Percentiles rank a stretch among this genome's conserved stretches.
These are phyloP conservation scores for Psilocybe cyanescens DNA, from an alignment of 768 basidiomycete genomes.

Conservation along the genomic window DNA sequence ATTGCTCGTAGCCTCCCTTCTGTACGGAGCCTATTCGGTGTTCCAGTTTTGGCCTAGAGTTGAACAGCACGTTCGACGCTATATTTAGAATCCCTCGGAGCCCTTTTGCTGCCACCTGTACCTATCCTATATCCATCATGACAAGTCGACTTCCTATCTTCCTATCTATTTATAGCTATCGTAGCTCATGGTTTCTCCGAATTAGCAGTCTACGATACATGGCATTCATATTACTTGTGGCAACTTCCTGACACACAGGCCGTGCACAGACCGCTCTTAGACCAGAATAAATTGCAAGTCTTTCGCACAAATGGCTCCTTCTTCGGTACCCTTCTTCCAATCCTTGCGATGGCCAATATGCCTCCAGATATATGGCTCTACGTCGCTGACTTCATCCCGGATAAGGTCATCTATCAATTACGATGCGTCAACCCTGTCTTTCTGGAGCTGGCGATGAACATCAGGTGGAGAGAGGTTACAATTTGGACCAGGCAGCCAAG, in stretches of 20 bases:
- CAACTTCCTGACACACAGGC: neutral
- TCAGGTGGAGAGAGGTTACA: slow-evolving; percentile 14
- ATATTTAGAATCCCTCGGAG: neutral
- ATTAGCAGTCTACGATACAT: neutral
- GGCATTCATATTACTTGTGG: neutral
- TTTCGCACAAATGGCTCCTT: neutral
- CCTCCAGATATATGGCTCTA: slow-evolving; percentile 28
- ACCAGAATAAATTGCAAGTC: slow-evolving; percentile 7
- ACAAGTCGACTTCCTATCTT: neutral
- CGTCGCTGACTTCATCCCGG: slow-evolving; percentile 23
- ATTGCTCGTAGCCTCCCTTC: neutral
- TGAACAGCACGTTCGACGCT: neutral
- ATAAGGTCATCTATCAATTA: slow-evolving; percentile 16
- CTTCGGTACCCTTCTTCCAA: neutral
- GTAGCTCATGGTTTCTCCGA: neutral
- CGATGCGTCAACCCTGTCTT: slow-evolving; percentile 25
- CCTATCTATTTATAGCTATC: neutral
- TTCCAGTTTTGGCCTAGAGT: neutral
- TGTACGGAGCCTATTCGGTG: neutral
- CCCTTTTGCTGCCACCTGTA: neutral
- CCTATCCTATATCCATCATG: neutral
- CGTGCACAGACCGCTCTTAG: neutral
- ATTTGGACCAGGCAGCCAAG: slow-evolving; percentile 10
- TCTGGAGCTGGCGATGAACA: slow-evolving; percentile 25
- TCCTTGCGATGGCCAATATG: slow-evolving; percentile 11